These are phyloP conservation scores for Calonectria pteridis DNA, from an alignment of 2,329 filamentous ascomycete genomes.

Conservation along the genomic window DNA sequence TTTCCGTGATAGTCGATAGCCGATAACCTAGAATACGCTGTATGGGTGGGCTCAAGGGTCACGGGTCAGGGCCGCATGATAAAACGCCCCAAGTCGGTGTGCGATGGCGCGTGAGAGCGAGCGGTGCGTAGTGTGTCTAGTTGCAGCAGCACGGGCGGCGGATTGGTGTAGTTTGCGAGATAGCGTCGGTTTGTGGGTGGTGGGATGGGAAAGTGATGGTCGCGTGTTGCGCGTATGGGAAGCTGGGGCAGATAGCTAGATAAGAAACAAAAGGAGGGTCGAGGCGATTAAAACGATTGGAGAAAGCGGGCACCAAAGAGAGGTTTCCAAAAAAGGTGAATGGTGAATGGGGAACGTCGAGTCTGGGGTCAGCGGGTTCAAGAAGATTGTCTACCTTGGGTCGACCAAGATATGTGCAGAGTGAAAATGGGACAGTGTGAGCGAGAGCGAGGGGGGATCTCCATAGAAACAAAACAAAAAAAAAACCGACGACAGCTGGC, in stretches of 20 bases:
- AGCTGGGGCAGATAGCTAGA: constrained; percentile 21
- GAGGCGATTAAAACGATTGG: constrained; percentile 22
- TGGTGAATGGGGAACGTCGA: constrained; percentile 1
- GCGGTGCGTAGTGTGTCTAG: constrained; percentile 9
- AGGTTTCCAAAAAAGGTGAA: constrained; percentile 9
- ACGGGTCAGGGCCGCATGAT: constrained; percentile 44
- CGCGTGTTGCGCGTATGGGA: constrained; percentile 24
- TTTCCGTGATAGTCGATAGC: constrained; percentile 12
- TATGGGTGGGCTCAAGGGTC: constrained; percentile 37
- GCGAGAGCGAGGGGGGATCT: constrained; percentile 34
- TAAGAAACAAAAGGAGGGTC: constrained; percentile 16
- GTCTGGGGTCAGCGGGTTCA: constrained; percentile 1
- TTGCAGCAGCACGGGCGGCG: constrained; percentile 33
- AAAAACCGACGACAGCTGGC: constrained; percentile 22
- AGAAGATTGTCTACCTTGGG: constrained; percentile 17
- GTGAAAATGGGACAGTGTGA: constrained; percentile 32
- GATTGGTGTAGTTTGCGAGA: constrained; percentile 39
- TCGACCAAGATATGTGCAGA: constrained; percentile 22
- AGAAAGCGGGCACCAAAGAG: constrained; percentile 16
- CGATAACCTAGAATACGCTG: constrained; percentile 13
- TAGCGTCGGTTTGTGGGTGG: constrained; percentile 35
- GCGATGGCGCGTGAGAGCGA: constrained; percentile 24
- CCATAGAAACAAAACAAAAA: constrained; percentile 24
- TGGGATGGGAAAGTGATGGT: constrained; percentile 28
- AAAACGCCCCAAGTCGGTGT: constrained; percentile 40